Evolutionary conservation across 352 stramenopile genomes (phyloP).

Genomic region (Phytophthora pistaciae): DNA sequence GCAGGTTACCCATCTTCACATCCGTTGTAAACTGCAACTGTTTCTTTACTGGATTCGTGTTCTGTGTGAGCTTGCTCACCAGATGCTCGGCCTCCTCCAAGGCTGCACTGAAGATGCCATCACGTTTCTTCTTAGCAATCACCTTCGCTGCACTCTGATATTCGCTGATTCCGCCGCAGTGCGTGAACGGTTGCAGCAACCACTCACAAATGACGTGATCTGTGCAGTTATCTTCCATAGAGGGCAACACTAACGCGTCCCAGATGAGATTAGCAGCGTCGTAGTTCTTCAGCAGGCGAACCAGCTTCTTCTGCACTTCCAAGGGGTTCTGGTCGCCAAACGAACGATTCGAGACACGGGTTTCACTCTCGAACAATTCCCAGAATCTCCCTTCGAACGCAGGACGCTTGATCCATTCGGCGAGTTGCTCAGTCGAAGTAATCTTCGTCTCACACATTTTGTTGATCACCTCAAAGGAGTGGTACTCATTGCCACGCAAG

Average conservation of each 20-base stretch:
- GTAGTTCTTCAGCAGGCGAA: conserved; percentile 77
- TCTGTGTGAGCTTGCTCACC: conserved; percentile 54
- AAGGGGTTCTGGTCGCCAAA: conserved; percentile 54
- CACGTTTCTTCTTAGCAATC: conserved; percentile 72
- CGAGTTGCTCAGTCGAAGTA: conserved; percentile 52
- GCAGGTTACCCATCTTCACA: conserved; percentile 70
- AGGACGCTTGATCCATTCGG: conserved; percentile 53
- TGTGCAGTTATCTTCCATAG: conserved; percentile 46
- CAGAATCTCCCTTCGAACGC: conserved; percentile 66
- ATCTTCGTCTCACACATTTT: conserved; percentile 68
- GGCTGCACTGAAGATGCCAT: conserved; percentile 70
- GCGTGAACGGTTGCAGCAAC: conserved; percentile 66
- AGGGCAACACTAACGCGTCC: conserved; percentile 62
- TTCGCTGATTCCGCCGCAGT: conserved; percentile 76
- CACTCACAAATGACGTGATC: conserved; percentile 56
- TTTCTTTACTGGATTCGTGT: conserved; percentile 57
- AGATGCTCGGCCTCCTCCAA: conserved; percentile 63
- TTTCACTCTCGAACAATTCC: conserved; percentile 69
- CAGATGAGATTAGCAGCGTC: conserved; percentile 71
- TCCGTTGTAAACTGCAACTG: conserved; percentile 64
- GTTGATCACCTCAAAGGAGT: conserved; percentile 69
- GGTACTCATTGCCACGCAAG: conserved; percentile 73
- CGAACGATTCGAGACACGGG: conserved; percentile 49
- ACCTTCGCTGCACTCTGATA: conserved; percentile 73
- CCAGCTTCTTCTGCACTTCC: conserved; percentile 78